Conservation (phyloP, 2,329 filamentous ascomycete genomes). For the Colletotrichum liriopes region DNA sequence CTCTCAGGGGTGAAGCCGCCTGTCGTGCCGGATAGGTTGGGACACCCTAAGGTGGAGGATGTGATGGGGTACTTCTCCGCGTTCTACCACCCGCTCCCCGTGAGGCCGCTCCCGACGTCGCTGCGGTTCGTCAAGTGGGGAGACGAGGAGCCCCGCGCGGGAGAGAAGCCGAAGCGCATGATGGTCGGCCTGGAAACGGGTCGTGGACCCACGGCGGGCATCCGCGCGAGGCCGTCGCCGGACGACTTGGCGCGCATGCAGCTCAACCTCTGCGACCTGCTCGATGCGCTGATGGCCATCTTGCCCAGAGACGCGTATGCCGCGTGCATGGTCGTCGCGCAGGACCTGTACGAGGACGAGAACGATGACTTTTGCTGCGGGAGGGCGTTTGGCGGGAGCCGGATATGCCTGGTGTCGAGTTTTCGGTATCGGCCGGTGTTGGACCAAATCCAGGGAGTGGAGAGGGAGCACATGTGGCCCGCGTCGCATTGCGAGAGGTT, state of each 20-base stretch:
- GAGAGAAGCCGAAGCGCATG: conserved; percentile 18
- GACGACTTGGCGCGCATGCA: conserved; percentile 65
- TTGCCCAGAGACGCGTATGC: conserved; percentile 73
- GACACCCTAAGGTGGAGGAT: conserved; percentile 49
- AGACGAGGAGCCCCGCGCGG: conserved; percentile 39
- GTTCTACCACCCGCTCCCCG: conserved; percentile 69
- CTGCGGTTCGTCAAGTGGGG: conserved; percentile 68
- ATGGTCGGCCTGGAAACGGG: conserved; percentile 62
- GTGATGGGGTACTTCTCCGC: conserved; percentile 56
- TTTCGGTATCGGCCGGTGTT: conserved; percentile 74
- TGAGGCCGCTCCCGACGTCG: conserved; percentile 58
- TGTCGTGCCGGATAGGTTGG: conserved; percentile 31
- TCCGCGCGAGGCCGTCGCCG: conserved; percentile 65
- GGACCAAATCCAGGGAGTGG: conserved; percentile 55
- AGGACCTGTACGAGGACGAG: conserved; percentile 77
- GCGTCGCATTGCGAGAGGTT: conserved; percentile 72
- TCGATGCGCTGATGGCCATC: conserved; percentile 69
- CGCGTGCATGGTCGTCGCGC: conserved; percentile 69
- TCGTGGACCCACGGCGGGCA: conserved; percentile 58
- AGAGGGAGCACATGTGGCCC: conserved; percentile 74
- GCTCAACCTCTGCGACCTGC: conserved; percentile 73
- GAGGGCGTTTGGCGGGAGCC: conserved; percentile 75
- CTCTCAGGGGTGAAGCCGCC: conserved; percentile 29
- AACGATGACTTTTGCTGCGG: conserved; percentile 79
- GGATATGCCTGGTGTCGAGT: conserved; percentile 73